Evolutionary conservation across 495 filamentous ascomycete genomes (phyloP), one percentile per base, ranked within the genome.

Genomic region (Daldinia grandis): DNA sequence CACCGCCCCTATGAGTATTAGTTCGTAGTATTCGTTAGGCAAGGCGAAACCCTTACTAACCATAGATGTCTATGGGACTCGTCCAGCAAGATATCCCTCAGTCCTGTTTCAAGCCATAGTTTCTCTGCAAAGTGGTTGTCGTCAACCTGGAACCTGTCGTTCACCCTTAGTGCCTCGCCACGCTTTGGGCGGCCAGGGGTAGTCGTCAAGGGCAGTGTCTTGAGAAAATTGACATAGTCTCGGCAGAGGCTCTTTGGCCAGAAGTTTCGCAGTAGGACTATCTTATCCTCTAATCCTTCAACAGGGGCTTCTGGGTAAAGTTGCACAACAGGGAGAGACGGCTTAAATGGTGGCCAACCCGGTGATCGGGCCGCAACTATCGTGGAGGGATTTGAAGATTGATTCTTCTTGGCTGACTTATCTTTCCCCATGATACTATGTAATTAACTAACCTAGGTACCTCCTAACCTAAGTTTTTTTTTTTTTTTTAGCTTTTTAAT

Each of bases 101-200:
- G 76, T 2, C 85, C 86, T 4, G 89, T 90, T 71, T 84, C 82
- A 12, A 79, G 79, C 92, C 92, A 98, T 27, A 97, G 74, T 61
- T 83, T 82, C 74, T 91, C 85, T 3, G 94, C 91, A 74, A 97
- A 97, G 8, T 57, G 75, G 28, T 84, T 76, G 80, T 98, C 95
- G 35, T 92, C 83, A 42, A 95, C 83, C 81, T 97, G 92, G 77
- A 92, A 95, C 30, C 95, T 89, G 76, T 98, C 95, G 76, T 98
- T 98, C 44, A 97, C 92, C 19, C 95, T 85, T 28, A 94, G 79
- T 0, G 95, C 95, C 44, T 96, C 89, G 49, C 92, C 94, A 69
- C 88, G 89, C 81, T 94, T 96, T 6, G 94, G 94, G 54, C 89
- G 89, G 0, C 89, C 91, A 0, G 93, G 93, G 0, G 94, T 97